Evolutionary conservation across 345 rosid genomes (phyloP).

Genomic region (Triadica sebifera): DNA sequence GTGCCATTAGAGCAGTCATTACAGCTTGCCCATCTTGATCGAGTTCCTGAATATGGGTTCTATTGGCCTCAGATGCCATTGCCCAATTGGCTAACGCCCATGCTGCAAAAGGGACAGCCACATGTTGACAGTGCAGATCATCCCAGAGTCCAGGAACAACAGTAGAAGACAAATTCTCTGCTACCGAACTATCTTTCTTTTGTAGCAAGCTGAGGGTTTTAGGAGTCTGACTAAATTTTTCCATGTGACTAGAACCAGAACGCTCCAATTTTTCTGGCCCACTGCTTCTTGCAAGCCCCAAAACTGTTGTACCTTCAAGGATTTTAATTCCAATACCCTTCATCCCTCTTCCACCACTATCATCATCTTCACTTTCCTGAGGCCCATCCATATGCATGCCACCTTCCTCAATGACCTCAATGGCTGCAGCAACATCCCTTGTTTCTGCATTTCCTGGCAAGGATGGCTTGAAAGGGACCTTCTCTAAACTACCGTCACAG

Average conservation of each 20-base stretch:
- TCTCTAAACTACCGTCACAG: conserved; percentile 57
- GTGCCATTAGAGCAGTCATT: conserved; percentile 84
- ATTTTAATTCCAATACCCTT: conserved; percentile 91
- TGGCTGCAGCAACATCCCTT: conserved; percentile 85
- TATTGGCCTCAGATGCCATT: conserved; percentile 78
- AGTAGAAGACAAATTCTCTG: conserved; percentile 65
- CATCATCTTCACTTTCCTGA: conserved; percentile 55
- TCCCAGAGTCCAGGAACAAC: conserved; percentile 99
- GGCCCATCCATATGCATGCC: conserved; percentile 71
- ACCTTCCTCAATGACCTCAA: conserved; percentile 94
- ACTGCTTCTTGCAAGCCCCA: conserved; percentile 72
- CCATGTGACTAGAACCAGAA: conserved; percentile 35
- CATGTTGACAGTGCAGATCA: conserved; percentile 95
- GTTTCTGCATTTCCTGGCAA: conserved; percentile 73
- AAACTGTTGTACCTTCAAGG: conserved; percentile 82
- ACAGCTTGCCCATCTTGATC: conserved; percentile 87
- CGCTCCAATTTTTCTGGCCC: conserved; percentile 48
- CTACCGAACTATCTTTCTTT: conserved; percentile 48
- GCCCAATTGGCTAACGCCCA: conserved; percentile 99
- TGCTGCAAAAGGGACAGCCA: conserved; percentile 98
- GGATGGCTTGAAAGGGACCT: conserved; percentile 50
- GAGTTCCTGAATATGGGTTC: conserved; percentile 81
- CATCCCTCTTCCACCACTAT: conserved; percentile 67
- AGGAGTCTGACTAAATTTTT: conserved; percentile 30
- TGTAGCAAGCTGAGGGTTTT: conserved; percentile 49